Evolutionary conservation across 2,329 filamentous ascomycete species (phyloP).

Genomic region (Didymella glomerata): DNA sequence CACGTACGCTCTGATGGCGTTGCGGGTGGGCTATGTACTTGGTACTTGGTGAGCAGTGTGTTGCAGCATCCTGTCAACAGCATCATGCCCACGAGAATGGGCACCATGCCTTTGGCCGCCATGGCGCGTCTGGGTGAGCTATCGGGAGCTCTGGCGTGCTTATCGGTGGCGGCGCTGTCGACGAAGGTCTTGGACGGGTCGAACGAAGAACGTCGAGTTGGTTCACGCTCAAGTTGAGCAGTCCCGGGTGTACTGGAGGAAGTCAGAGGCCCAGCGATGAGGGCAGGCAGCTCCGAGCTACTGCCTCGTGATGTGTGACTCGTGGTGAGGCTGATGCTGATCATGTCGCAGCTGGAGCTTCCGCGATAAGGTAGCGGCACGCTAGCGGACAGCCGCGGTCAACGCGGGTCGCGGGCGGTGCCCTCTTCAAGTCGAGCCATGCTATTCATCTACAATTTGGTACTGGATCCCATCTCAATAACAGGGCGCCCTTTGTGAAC

Average conservation of each 20-base stretch:
- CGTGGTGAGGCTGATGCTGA: conserved; percentile 45
- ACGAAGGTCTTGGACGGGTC: background rate
- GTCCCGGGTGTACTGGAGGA: background rate
- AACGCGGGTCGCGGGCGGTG: background rate
- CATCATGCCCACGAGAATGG: conserved; percentile 94
- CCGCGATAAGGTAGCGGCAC: conserved; percentile 35
- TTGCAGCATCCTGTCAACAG: conserved; percentile 95
- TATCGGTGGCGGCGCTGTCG: conserved; percentile 4
- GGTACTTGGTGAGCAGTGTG: conserved; percentile 95
- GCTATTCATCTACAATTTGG: conserved; percentile 7
- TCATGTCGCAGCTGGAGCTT: conserved; percentile 30
- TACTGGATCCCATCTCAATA: background rate
- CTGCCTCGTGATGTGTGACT: conserved; percentile 38
- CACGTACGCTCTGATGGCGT: background rate
- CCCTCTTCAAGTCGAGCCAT: background rate
- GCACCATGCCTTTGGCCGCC: conserved; percentile 75
- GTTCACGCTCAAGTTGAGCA: background rate
- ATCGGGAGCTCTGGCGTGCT: conserved; percentile 14
- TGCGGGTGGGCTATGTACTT: conserved; percentile 62
- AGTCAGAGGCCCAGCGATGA: background rate
- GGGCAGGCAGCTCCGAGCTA: conserved; percentile 36
- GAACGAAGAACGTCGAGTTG: conserved; percentile 3
- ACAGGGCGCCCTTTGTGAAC: too few relatives aligned
- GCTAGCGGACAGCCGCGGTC: conserved; percentile 18
- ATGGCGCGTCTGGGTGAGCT: conserved; percentile 57